Evolutionary conservation across 352 stramenopile genomes (phyloP), one percentile per base, ranked within the genome.

Genomic region (Phytophthora capsici): DNA sequence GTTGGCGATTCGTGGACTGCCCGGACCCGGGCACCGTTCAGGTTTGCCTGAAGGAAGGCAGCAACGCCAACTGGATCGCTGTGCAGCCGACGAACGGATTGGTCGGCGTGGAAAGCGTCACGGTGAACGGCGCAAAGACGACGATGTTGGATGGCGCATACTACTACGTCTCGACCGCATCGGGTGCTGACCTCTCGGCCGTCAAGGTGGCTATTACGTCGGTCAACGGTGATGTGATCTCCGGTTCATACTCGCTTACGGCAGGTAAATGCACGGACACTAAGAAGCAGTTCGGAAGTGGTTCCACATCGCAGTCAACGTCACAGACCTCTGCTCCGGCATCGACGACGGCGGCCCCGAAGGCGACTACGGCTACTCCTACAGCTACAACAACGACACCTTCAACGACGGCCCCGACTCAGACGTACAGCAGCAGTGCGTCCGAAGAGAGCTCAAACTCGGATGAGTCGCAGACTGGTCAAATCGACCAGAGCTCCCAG

Each of bases 1-100:
- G 72, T 13, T 93, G 85, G 85, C 61, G 69, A 22, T 93, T 91
- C 44, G 82, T 91, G 28, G 81, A 90, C 57, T 93, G 85, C 55
- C 82, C 81, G 1, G 40, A 61, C 25, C 48, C 67, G 23, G 66
- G 76, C 20, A 86, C 76, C 32, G 59, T 93, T 45, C 58, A 91
- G 57, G 84, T 86, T 37, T 93, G 85, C 69, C 65, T 93, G 37
- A 91, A 93, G 56, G 56, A 63, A 4, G 82, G 82, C 32, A 90
- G 80, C 61, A 91, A 86, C 67, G 9, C 54, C 20, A 76, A 80
- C 51, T 91, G 78, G 71, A 71, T 79, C 6, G 82, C 82, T 5
- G 54, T 93, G 8, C 82, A 91, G 57, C 85, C 85, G 16, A 82
- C 81, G 45, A 91, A 90, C 54, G 63, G 63, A 2, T 28, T 68